A percentile compares a stretch with the other conserved stretches of the same genome.
Conservation (phyloP, 805 yeast genomes). For the Wickerhamia fluorescens region DNA sequence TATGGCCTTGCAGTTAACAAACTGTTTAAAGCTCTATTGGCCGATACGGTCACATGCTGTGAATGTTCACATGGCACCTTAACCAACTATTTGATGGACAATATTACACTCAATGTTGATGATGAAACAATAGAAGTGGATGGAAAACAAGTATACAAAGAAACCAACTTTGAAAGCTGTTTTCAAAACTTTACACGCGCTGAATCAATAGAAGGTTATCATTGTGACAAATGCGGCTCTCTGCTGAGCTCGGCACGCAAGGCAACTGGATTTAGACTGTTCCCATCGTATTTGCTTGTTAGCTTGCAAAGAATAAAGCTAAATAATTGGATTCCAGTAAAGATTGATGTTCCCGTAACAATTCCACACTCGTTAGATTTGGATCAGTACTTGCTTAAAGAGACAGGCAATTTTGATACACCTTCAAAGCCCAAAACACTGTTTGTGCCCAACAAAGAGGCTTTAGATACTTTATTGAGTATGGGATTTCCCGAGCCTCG, state of each 20-base stretch:
- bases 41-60: conserved; percentile 46
- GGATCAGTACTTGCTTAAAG: conserved; percentile 25
- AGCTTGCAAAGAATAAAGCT: conserved; percentile 76
- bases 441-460: conserved; percentile 52
- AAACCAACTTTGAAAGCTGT: conserved; percentile 43
- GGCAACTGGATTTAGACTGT: conserved; percentile 46
- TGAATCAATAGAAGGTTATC: conserved; percentile 54
- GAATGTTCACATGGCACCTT: conserved; percentile 58
- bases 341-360: conserved; percentile 65
- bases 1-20: conserved; percentile 42
- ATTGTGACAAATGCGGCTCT: conserved; percentile 50
- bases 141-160: conserved; percentile 41
- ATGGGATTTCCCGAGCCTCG: conserved; percentile 88
- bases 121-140: conserved; percentile 33
- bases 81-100: conserved; percentile 50
- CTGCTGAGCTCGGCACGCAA: conserved; percentile 28
- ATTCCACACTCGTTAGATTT: conserved; percentile 44
- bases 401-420: conserved; percentile 16
- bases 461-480: conserved; percentile 47
- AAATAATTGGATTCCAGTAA: conserved; percentile 85
- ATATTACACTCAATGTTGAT: conserved; percentile 53
- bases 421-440: conserved; percentile 7
- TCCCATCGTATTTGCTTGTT: conserved; percentile 64
- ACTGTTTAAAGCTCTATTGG: conserved; percentile 56
- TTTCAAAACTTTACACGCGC: conserved; percentile 38